phyloP scores from a whole-genome alignment of 225 moss, liverwort and hornwort species.

The Rhytidiadelphus loreus region DNA sequence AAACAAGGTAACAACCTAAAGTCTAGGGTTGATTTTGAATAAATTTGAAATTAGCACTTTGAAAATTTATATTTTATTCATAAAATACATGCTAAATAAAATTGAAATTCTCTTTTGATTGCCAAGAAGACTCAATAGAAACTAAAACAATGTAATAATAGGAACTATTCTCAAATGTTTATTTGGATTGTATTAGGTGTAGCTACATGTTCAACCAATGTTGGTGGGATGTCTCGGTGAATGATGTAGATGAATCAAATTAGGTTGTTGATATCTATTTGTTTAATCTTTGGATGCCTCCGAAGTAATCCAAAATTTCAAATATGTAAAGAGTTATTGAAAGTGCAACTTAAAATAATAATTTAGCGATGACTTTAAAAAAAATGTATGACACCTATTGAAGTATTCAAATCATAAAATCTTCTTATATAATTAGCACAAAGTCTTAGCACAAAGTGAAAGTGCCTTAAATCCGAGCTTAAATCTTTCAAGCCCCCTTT shows the following conservation, averaged over 20 bases:
- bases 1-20: background rate
- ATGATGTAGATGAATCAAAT: no score
- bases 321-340: background rate
- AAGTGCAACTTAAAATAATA: background rate
- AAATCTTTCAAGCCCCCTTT: background rate
- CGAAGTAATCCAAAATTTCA: background rate
- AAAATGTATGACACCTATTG: rapidly evolving
- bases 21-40: background rate
- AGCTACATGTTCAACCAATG: background rate
- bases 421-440: background rate
- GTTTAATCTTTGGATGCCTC: background rate
- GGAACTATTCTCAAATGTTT: background rate
- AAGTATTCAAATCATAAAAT: background rate
- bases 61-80: background rate
- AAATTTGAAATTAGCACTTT: background rate
- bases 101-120: rapidly evolving
- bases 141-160: background rate
- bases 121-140: background rate
- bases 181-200: no score
- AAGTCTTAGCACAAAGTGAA: background rate
- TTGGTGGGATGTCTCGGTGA: background rate
- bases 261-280: background rate
- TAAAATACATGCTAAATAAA: background rate
- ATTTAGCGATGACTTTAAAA: background rate
- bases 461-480: no score